These are phyloP conservation scores for Thielaviopsis cerberus DNA, from an alignment of 2,329 filamentous ascomycete genomes.

Conservation along the genomic window DNA sequence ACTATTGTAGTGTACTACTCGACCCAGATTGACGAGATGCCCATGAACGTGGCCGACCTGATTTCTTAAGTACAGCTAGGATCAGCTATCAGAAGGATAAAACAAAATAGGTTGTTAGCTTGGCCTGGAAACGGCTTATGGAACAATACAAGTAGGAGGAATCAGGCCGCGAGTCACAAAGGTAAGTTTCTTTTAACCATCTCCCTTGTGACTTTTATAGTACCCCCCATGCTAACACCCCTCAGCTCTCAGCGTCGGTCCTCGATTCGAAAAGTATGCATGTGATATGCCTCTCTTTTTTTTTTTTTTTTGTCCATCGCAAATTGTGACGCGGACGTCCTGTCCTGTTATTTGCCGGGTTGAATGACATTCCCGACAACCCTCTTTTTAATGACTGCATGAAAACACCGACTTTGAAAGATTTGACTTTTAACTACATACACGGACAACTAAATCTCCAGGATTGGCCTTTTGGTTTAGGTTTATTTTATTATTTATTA, in stretches of 20 bases:
- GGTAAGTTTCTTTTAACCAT: not conserved
- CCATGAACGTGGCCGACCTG: slow-evolving; percentile 69
- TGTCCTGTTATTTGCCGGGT: not conserved
- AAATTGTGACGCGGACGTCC: not conserved
- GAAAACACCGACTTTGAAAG: not conserved
- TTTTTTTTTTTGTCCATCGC: no score
- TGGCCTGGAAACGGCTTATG: slow-evolving; percentile 1
- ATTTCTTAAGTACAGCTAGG: slow-evolving; percentile 25
- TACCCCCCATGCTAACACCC: not conserved
- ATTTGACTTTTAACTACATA: no score
- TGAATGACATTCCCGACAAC: not conserved
- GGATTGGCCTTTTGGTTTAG: no score
- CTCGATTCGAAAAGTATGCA: slow-evolving; percentile 3
- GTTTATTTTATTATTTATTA: not conserved
- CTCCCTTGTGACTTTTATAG: not conserved
- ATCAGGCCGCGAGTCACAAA: slow-evolving; percentile 6
- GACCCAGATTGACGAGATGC: slow-evolving; percentile 96
- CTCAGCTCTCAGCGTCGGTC: not conserved
- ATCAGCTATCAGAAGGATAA: not conserved
- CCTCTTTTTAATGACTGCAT: not conserved
- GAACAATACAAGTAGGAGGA: slow-evolving; percentile 12
- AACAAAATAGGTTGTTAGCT: slow-evolving; percentile 2
- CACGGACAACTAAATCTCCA: no score
- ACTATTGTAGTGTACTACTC: slow-evolving; percentile 62
- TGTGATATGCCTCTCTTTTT: not conserved